phyloP scores from a whole-genome alignment of 106 monocot genomes.

The Acanthochlamys bracteata region DNA sequence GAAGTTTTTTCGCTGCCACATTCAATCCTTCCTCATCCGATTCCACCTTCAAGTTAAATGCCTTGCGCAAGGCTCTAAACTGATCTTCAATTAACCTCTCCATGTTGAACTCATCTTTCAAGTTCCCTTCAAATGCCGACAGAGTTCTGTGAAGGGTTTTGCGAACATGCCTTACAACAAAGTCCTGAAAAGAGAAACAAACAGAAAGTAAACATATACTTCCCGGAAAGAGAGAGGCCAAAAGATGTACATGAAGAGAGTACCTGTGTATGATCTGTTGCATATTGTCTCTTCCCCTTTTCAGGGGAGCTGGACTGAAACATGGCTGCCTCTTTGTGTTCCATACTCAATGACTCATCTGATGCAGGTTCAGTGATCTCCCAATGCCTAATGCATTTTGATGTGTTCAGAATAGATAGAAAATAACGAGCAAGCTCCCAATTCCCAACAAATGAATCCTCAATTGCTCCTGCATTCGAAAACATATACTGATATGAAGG shows the following conservation, averaged over 20 bases:
- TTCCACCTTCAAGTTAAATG: slow-evolving; percentile 32
- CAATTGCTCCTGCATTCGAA: slow-evolving; percentile 45
- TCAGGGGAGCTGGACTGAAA: neutral
- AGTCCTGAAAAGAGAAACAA: slow-evolving; percentile 43
- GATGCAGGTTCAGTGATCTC: slow-evolving; percentile 24
- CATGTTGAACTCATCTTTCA: slow-evolving; percentile 38
- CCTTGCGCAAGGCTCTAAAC: slow-evolving; percentile 42
- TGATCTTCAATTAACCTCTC: slow-evolving; percentile 42
- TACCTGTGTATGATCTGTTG: slow-evolving; percentile 91
- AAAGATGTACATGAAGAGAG: neutral
- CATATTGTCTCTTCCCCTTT: slow-evolving; percentile 35
- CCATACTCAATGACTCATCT: neutral
- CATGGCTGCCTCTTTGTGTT: neutral
- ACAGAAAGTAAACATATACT: neutral
- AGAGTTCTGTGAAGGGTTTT: slow-evolving; percentile 39
- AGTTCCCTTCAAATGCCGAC: slow-evolving; percentile 31
- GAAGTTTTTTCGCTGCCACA: slow-evolving; percentile 53
- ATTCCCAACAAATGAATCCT: slow-evolving; percentile 35
- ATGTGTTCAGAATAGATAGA: slow-evolving; percentile 44
- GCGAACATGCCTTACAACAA: slow-evolving; percentile 67
- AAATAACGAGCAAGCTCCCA: slow-evolving; percentile 48
- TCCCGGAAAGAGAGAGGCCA: no score
- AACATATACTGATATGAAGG: neutral
- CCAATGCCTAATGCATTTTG: slow-evolving; percentile 49
- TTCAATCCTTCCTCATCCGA: slow-evolving; percentile 26